Percentiles rank a stretch among this genome's conserved stretches.
Conservation (phyloP, 371 early-diverging fungal genomes). For the Coemansia sp. region DNA sequence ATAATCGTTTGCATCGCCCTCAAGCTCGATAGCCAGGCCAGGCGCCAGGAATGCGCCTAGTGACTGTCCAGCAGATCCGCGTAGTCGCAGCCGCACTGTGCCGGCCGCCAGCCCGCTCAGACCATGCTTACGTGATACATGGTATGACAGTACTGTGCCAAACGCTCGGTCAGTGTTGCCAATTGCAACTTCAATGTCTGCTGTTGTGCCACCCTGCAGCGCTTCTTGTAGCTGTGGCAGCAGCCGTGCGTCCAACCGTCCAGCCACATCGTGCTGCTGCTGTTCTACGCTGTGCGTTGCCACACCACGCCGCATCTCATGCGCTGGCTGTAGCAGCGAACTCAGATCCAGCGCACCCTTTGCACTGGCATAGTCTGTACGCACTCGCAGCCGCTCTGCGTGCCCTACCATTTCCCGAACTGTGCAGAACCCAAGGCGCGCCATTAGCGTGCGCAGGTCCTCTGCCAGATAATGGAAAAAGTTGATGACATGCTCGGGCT, state of each 20-base stretch:
- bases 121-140: slow-evolving; percentile 78
- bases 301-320: slow-evolving; percentile 81
- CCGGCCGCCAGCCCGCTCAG: slow-evolving; percentile 83
- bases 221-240: slow-evolving; percentile 78
- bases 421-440: slow-evolving; percentile 87
- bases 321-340: slow-evolving; percentile 86
- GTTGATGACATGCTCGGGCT: slow-evolving; percentile 95
- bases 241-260: slow-evolving; percentile 79
- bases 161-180: slow-evolving; percentile 95
- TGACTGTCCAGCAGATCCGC: slow-evolving; percentile 96
- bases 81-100: slow-evolving; percentile 80
- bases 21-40: slow-evolving; percentile 89
- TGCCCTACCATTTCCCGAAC: slow-evolving; percentile 95
- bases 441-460: slow-evolving; percentile 89
- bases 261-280: slow-evolving; percentile 85
- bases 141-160: slow-evolving; percentile 87
- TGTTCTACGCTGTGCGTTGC: slow-evolving; percentile 75
- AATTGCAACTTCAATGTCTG: slow-evolving; percentile 66
- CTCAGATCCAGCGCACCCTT: slow-evolving; percentile 87
- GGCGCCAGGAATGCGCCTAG: slow-evolving; percentile 92
- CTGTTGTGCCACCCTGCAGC: slow-evolving; percentile 60
- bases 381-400: slow-evolving; percentile 77
- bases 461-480: slow-evolving; percentile 97
- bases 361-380: slow-evolving; percentile 67
- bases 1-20: slow-evolving; percentile 98